A percentile compares a stretch with the other conserved stretches of the same genome.
phyloP scores from a whole-genome alignment of 768 basidiomycete genomes.

The Lactarius deliciosus region DNA sequence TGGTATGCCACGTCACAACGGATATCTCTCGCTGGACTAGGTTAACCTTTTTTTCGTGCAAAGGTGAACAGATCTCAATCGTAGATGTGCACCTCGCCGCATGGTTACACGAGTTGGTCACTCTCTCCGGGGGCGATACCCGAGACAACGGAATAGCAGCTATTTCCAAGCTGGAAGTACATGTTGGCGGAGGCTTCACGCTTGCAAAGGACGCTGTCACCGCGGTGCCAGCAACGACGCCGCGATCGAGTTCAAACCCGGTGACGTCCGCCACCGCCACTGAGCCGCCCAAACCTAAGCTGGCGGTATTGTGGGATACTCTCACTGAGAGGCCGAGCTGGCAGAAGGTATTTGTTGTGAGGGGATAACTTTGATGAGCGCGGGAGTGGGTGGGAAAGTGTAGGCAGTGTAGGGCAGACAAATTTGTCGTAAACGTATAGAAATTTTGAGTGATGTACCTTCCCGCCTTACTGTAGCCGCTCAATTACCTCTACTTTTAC shows the following conservation, averaged over 20 bases:
- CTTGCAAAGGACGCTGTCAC: conserved; percentile 36
- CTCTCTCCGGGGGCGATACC: conserved; percentile 52
- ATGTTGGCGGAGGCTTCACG: conserved; percentile 47
- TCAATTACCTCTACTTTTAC: background rate
- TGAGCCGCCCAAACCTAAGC: conserved; percentile 32
- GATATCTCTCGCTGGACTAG: background rate
- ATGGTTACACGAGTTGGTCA: conserved; percentile 66
- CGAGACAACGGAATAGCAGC: conserved; percentile 52
- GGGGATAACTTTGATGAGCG: background rate
- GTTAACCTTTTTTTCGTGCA: background rate
- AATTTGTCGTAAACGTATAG: background rate
- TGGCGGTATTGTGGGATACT: conserved; percentile 73
- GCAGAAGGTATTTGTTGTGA: conserved; percentile 55
- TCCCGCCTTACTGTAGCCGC: background rate
- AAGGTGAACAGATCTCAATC: conserved; percentile 81
- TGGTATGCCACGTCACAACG: conserved; percentile 44
- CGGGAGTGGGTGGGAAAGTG: background rate
- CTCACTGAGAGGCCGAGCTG: conserved; percentile 67
- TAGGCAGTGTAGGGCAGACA: background rate
- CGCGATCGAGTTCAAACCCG: conserved; percentile 27
- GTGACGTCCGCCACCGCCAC: background rate
- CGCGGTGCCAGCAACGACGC: conserved; percentile 23
- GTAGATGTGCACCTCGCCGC: conserved; percentile 79
- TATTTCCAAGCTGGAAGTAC: conserved; percentile 51
- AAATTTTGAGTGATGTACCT: background rate